Evolutionary conservation across 495 filamentous ascomycete genomes (phyloP).

Genomic region (Alectoria sarmentosa): DNA sequence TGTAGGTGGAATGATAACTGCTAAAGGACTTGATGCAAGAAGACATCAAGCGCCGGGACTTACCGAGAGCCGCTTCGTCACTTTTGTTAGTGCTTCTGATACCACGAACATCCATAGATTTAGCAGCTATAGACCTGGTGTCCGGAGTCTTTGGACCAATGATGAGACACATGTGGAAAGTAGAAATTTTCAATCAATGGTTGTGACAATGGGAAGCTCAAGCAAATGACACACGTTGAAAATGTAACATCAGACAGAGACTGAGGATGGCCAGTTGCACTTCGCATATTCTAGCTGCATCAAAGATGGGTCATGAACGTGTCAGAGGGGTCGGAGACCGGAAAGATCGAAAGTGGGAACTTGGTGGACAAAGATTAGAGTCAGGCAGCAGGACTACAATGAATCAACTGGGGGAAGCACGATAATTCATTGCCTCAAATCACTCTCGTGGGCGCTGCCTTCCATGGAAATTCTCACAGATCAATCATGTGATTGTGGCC

Average conservation of each 20-base stretch:
- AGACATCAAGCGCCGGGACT: slow-evolving; percentile 12
- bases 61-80: slow-evolving; percentile 3
- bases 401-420: background rate
- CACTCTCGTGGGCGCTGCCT: background rate
- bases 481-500: background rate
- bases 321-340: background rate
- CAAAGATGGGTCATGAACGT: background rate
- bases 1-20: background rate
- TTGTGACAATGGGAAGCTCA: background rate
- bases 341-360: background rate
- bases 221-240: background rate
- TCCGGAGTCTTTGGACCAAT: background rate
- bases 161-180: no score
- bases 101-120: background rate
- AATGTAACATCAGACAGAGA: background rate
- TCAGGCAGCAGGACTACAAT: background rate
- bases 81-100: background rate
- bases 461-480: background rate
- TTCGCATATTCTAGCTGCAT: background rate
- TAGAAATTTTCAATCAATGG: background rate
- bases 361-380: background rate
- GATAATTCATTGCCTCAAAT: background rate
- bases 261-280: background rate
- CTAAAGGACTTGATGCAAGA: slow-evolving; percentile 1
- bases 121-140: background rate